Evolutionary conservation across 2,329 filamentous ascomycete genomes (phyloP), one percentile per base, ranked within the genome.

Genomic region (Cercospora citrullina): DNA sequence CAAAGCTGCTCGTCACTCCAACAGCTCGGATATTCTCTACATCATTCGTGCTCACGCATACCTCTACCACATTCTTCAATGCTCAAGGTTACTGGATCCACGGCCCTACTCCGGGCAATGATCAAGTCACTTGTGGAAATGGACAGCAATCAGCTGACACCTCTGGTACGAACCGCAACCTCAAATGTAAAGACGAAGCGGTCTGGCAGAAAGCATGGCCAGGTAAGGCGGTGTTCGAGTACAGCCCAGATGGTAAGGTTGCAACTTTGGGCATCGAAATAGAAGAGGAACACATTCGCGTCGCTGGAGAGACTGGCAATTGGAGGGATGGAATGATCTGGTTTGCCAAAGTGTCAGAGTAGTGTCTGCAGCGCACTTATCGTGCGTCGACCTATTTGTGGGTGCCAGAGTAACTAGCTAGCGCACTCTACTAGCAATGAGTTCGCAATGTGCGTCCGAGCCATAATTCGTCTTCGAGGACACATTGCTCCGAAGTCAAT

Each of bases 271-370:
- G 67, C 1, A 31, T 63, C 23, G 64, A 65, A 6, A 31, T 71
- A 6, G 69, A 71, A 63, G 55, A 33, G 21, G 66, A 70, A 33
- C 64, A 63, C 55, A 23, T 70, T 21, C 26, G 65, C n/a, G 9
- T 30, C 55, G 68, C 65, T n/a, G 58, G 10, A 21, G 68, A 67
- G 28, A 26, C 45, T 21, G 64, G 63, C 16, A 39, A 67, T 16
- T 69, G 70, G 70, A 70, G 69, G 28, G 62, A 70, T 26, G 62
- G 68, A 4, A 70, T 72, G 70, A 66, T 72, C 9, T 72, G 70
- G 70, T 72, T 72, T 28, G 60, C 57, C 5, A 59, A 59, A 5
- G 55, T 23, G 30, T 16, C 6, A 58, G 48, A 53, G 23, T 53
- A 53, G 14, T 53, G 23, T 53, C 23, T 53, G 23, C 48, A 14